Evolutionary conservation across 2,329 filamentous ascomycete species (phyloP), one percentile per base, ranked within the genome.

Genomic region (Metarhizium humberi): DNA sequence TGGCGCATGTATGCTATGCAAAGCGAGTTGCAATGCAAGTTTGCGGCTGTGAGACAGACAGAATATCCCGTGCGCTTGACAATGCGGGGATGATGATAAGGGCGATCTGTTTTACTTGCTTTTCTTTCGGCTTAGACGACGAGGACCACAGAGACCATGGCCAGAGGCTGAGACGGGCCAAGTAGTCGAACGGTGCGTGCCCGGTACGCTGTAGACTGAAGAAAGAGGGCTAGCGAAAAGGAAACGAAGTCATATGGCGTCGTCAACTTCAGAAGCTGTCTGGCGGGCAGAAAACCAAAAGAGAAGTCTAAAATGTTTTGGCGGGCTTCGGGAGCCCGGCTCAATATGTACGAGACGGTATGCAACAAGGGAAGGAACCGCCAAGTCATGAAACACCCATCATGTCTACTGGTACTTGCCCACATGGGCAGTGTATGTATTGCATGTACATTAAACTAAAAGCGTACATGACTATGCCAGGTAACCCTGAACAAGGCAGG

Each of bases 81-180:
- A n/a, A 48, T 55, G 57, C 55, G 57, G 57, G 49, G 50, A 48
- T 7, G 11, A 6, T 11, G 10, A 40, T 14, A 20, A 52, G 46
- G 18, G 13, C 32, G 20, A 54, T 54, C 52, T 42, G 25, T 51
- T 14, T 30, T 45, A 14, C 29, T 51, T 53, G 18, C 18, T 56
- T 38, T 36, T 32, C 16, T 11, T 11, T 30, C 10, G 32, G 32
- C 32, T 11, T 11, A 7, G 32, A 34, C 32, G 32, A 34, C 7
- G 32, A 34, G 32, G 32, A 11, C 32, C 6, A 34, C 32, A 32
- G n/a, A 29, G 20, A 20, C 52, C 34, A 29, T 36, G 29, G 32
- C 14, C 48, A 20, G 29, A 29, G 8, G 36, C 30, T 36, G 48
- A n/a, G 30, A 50, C 32, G 14, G 25, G 25, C 32, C 7, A 34